phyloP scores from a whole-genome alignment of 176 grass and related monocot species.

The Zoysia japonica region DNA sequence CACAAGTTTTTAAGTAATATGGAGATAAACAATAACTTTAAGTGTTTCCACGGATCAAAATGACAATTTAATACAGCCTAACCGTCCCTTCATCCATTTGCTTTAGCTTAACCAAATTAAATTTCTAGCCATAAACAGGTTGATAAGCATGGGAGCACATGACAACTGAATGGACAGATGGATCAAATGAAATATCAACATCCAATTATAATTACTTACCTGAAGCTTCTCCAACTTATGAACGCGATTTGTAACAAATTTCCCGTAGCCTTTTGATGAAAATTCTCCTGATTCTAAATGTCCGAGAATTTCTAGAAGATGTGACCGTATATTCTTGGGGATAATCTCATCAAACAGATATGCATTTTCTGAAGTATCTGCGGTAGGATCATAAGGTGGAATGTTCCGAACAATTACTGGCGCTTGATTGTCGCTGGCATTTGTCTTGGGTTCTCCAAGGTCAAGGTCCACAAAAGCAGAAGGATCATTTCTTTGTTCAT shows the following conservation, averaged over 20 bases:
- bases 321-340: constrained; percentile 53
- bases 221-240: constrained; percentile 56
- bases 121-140: constrained; percentile 14
- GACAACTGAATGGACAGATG: background rate
- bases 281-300: constrained; percentile 54
- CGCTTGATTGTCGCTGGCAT: constrained; percentile 34
- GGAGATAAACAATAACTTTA: too few relatives aligned
- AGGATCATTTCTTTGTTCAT: constrained; percentile 66
- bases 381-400: constrained; percentile 78
- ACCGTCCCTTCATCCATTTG: background rate
- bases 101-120: constrained; percentile 27
- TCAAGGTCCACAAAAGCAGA: constrained; percentile 48
- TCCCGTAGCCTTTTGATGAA: constrained; percentile 61
- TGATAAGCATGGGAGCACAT: background rate
- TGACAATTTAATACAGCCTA: background rate
- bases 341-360: constrained; percentile 86
- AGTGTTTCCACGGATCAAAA: too few relatives aligned
- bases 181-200: constrained; percentile 32
- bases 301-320: constrained; percentile 70
- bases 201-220: constrained; percentile 44
- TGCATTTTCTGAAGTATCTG: constrained; percentile 65
- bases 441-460: constrained; percentile 29
- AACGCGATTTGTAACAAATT: constrained; percentile 83
- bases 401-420: constrained; percentile 55
- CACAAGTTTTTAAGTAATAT: too few relatives aligned